These are phyloP conservation scores for Oxytropis ochrocephala DNA, from an alignment of 306 rosid species.

Conservation along the genomic window DNA sequence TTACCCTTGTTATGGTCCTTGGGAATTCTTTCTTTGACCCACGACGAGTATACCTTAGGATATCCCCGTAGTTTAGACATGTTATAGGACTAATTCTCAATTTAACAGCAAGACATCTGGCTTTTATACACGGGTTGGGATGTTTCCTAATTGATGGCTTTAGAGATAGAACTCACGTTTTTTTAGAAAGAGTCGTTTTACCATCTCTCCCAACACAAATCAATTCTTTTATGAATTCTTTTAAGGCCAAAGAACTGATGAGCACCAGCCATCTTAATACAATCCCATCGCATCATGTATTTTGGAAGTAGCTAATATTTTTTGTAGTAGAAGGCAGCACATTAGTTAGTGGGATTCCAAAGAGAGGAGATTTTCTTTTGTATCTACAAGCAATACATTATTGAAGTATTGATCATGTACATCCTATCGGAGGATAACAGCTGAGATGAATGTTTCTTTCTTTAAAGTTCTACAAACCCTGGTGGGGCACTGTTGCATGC, in stretches of 20 bases:
- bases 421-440: neutral
- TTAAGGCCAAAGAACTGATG: neutral
- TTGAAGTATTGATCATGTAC: neutral
- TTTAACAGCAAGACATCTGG: too few species aligned
- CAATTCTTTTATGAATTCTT: too few species aligned
- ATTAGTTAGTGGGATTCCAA: neutral
- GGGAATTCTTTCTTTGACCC: neutral
- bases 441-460: neutral
- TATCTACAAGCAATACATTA: neutral
- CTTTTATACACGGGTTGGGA: too few species aligned
- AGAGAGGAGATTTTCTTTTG: neutral
- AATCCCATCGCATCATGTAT: neutral
- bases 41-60: too few species aligned
- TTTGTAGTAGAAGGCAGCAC: neutral
- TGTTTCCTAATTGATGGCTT: too few species aligned
- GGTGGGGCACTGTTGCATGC: neutral
- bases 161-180: too few species aligned
- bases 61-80: too few species aligned
- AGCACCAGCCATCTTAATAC: neutral
- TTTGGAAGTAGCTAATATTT: neutral
- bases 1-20: neutral
- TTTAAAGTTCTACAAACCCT: neutral
- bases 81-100: too few species aligned
- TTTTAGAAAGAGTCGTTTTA: too few species aligned
- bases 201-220: too few species aligned